Evolutionary conservation across 1,284 basidiomycete species (phyloP).

Genomic region (Austroboletus niveus): DNA sequence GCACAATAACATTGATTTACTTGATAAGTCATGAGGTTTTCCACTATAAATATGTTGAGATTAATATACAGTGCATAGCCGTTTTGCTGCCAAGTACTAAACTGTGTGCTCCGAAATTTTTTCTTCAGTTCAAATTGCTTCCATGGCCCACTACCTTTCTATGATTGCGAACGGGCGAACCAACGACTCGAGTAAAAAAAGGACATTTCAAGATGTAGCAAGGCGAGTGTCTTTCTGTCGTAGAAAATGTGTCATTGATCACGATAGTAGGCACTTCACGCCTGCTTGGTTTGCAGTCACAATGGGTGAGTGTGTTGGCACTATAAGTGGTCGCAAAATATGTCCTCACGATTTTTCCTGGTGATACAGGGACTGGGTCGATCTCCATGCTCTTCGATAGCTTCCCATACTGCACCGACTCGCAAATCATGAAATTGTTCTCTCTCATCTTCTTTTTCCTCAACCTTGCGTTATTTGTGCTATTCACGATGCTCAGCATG

Average conservation of each 20-base stretch:
- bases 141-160: not conserved
- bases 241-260: not conserved
- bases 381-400: constrained; percentile 51
- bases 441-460: constrained; percentile 63
- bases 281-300: constrained; percentile 53
- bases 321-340: not conserved
- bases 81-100: no score
- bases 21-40: no score
- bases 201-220: constrained; percentile 19
- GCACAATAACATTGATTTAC: no score
- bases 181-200: constrained; percentile 3
- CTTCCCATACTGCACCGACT: constrained; percentile 51
- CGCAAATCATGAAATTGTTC: constrained; percentile 40
- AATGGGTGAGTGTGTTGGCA: constrained; percentile 44
- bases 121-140: not conserved
- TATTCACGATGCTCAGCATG: constrained; percentile 48
- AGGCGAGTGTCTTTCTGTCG: constrained; percentile 11
- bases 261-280: constrained; percentile 36
- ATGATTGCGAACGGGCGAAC: not conserved
- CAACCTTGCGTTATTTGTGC: constrained; percentile 61
- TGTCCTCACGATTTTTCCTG: no score
- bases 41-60: no score
- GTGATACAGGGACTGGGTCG: constrained; percentile 50
- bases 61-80: no score
- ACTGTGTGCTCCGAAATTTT: no score